Percentiles rank a stretch among this genome's conserved stretches.
phyloP scores from a whole-genome alignment of 2,329 filamentous ascomycete genomes.

The Corynespora cassiicola region DNA sequence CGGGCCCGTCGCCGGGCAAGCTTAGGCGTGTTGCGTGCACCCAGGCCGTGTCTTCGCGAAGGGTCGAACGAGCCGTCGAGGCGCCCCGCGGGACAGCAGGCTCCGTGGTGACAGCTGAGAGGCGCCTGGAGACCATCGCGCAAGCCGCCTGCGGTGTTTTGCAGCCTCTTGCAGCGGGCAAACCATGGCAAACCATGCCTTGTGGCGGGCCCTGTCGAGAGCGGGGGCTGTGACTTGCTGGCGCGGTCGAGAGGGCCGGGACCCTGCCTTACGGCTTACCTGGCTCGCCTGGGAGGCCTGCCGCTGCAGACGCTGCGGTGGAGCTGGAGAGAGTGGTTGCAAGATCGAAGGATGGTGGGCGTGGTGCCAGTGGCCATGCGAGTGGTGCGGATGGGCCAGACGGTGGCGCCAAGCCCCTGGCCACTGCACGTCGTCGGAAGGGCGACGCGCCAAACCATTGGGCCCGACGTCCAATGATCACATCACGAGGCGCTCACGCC shows the following conservation, averaged over 20 bases:
- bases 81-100: constrained; percentile 26
- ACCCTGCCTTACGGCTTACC: constrained; percentile 24
- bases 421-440: constrained; percentile 11
- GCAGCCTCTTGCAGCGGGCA: neutral
- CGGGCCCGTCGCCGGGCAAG: constrained; percentile 12
- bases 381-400: too few relatives aligned
- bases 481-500: too few relatives aligned
- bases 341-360: too few relatives aligned
- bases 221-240: constrained; percentile 15
- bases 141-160: too few relatives aligned
- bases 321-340: too few relatives aligned
- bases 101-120: constrained; percentile 18
- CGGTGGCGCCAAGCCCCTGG: too few relatives aligned
- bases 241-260: constrained; percentile 12
- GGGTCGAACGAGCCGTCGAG: too few relatives aligned
- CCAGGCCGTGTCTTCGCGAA: constrained; percentile 16
- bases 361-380: too few relatives aligned
- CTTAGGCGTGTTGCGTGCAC: constrained; percentile 16
- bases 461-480: constrained; percentile 4
- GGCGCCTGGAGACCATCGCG: too few relatives aligned
- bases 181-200: constrained; percentile 1
- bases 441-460: constrained; percentile 1
- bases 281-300: too few relatives aligned
- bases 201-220: neutral
- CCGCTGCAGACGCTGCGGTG: constrained; percentile 33